Percentiles rank a stretch among this genome's conserved stretches.
These are phyloP conservation scores for Parachaetomium inaequale DNA, from an alignment of 495 filamentous ascomycete genomes.

Conservation along the genomic window DNA sequence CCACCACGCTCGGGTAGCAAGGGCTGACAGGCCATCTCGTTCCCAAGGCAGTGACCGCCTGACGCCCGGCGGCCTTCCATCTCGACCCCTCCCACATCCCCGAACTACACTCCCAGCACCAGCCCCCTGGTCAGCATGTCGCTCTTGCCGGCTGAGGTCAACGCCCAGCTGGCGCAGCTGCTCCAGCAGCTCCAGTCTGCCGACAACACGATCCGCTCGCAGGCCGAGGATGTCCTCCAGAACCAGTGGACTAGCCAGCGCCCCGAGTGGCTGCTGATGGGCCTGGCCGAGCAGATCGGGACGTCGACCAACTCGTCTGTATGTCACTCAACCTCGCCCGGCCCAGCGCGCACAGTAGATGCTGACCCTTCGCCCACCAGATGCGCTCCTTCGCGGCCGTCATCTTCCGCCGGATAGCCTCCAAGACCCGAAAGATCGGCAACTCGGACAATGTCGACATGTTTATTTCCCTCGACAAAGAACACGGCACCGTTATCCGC, in stretches of 20 bases:
- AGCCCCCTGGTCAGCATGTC: slow-evolving; percentile 60
- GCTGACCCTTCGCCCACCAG: slow-evolving; percentile 41
- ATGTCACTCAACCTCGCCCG: slow-evolving; percentile 35
- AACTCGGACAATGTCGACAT: slow-evolving; percentile 72
- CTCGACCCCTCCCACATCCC: neutral
- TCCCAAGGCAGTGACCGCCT: neutral
- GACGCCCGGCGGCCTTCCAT: neutral
- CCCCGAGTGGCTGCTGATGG: slow-evolving; percentile 87
- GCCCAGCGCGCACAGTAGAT: neutral
- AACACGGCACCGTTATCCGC: slow-evolving; percentile 73
- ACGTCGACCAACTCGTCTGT: slow-evolving; percentile 61
- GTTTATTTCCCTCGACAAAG: slow-evolving; percentile 68
- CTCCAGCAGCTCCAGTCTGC: slow-evolving; percentile 81
- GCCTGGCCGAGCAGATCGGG: slow-evolving; percentile 86
- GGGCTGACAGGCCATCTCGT: slow-evolving; percentile 10
- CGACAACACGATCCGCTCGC: slow-evolving; percentile 78
- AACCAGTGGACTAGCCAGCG: slow-evolving; percentile 78
- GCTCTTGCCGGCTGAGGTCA: slow-evolving; percentile 73
- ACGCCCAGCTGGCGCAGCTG: slow-evolving; percentile 77
- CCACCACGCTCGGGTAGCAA: slow-evolving; percentile 19
- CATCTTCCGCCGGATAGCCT: slow-evolving; percentile 89
- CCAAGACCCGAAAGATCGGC: slow-evolving; percentile 73
- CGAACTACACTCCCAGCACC: neutral
- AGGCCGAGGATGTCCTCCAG: slow-evolving; percentile 85
- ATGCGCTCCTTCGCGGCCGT: slow-evolving; percentile 87